Evolutionary conservation across 306 rosid species (phyloP), one percentile per base, ranked within the genome.

Genomic region (Crotalaria pallida): DNA sequence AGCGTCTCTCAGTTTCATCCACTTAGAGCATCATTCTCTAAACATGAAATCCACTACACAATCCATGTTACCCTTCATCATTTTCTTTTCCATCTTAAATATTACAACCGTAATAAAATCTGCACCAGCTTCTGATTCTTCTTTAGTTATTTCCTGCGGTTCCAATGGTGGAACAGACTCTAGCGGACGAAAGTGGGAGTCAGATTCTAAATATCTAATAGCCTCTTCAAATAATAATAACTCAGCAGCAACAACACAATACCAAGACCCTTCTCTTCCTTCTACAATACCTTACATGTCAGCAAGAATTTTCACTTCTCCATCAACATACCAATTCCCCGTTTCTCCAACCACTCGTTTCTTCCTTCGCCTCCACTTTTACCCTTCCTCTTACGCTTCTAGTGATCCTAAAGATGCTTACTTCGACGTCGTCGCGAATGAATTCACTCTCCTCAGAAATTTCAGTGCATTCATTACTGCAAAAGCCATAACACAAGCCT

Each of bases 231-330:
- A 38, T 6, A 49, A 74, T 12, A 8, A 38, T 6, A 49, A 74
- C 15, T 31, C 83, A 1, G 27, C 22, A 15, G 43, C 69, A 5
- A 71, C 49, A 27, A 81, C 85, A 13, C 65, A 65, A 51, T 21
- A 52, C 52, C 80, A 74, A 81, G 85, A 78, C 27, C 88, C 88
- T 55, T 78, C 83, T 29, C 70, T 84, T 24, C 88, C 85, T 49
- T 81, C 88, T 12, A 74, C 55, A 57, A 56, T 41, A 10, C 88
- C 88, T 10, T 84, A 84, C 75, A 71, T 81, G 85, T 36, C 84
- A 6, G 83, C 84, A 34, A 78, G 88, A 58, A 81, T 81, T 65
- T 75, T 84, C 65, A 67, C 60, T 13, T 67, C 84, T 7, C 45
- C 62, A 21, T 33, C 72, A 36, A 48, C 81, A 0, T 84, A 71